phyloP scores from a whole-genome alignment of 164 flowering plant species.

The Taxillus chinensis region DNA sequence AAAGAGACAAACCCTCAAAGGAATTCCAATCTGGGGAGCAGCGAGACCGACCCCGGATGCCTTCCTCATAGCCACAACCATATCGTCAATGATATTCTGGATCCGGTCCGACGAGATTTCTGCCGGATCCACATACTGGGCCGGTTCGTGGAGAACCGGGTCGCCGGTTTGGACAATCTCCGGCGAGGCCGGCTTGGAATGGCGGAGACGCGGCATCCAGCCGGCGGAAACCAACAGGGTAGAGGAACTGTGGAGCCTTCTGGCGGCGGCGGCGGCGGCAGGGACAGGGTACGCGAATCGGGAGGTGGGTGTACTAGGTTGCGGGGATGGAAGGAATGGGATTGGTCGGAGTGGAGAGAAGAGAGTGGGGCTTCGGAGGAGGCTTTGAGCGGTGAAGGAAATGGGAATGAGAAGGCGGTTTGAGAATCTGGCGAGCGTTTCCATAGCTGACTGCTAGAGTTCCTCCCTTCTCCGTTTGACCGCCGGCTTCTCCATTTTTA shows the following conservation, averaged over 20 bases:
- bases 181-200: constrained; percentile 37
- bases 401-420: constrained; percentile 19
- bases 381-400: constrained; percentile 8
- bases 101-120: constrained; percentile 77
- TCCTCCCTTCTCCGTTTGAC: too few species aligned
- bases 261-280: constrained; percentile 2
- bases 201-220: constrained; percentile 71
- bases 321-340: not conserved
- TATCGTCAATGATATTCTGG: constrained; percentile 74
- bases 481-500: too few species aligned
- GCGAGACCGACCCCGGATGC: constrained; percentile 97
- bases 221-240: constrained; percentile 30
- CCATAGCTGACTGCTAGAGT: constrained; percentile 12
- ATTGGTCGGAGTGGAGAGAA: constrained; percentile 5
- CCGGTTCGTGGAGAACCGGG: constrained; percentile 87
- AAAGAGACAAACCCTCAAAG: constrained; percentile 41
- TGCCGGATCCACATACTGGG: constrained; percentile 46
- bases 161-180: constrained; percentile 82
- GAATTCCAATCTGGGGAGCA: constrained; percentile 91
- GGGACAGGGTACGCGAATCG: not conserved
- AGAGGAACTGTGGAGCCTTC: constrained; percentile 9
- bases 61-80: constrained; percentile 66
- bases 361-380: constrained; percentile 9
- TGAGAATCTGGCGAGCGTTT: constrained; percentile 24
- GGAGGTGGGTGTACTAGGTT: constrained; percentile 3